phyloP scores from a whole-genome alignment of 169 alveolate species.

The Toxoplasma gondii region DNA sequence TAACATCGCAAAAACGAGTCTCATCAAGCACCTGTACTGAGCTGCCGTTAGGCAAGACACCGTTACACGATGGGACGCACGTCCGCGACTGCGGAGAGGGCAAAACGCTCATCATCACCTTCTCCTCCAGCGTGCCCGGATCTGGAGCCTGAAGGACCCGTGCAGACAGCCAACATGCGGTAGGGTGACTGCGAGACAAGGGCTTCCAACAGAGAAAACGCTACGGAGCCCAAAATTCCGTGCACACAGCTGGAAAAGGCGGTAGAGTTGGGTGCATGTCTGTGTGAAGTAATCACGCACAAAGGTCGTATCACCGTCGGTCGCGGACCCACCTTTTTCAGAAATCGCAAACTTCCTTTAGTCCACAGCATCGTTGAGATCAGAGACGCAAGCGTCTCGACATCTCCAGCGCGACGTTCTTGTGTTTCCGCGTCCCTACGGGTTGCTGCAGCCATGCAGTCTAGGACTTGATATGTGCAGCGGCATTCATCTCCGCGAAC shows the following conservation, averaged over 20 bases:
- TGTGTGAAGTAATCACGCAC: no score
- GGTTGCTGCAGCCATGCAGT: constrained; percentile 21
- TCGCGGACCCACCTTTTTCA: neutral
- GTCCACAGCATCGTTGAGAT: constrained; percentile 15
- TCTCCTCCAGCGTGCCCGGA: constrained; percentile 12
- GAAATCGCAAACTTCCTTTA: neutral
- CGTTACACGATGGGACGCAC: neutral
- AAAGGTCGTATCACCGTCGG: neutral
- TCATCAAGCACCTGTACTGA: neutral
- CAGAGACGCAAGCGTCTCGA: neutral
- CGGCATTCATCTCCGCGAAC: neutral
- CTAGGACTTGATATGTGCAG: constrained; percentile 14
- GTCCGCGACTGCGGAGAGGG: neutral
- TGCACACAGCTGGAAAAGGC: no score
- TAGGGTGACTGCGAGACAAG: no score
- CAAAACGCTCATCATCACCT: constrained; percentile 32
- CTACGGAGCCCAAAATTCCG: no score
- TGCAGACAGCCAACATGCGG: no score
- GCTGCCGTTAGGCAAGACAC: neutral
- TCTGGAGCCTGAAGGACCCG: neutral
- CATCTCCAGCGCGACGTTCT: neutral
- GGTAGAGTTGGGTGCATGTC: no score
- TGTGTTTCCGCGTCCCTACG: neutral
- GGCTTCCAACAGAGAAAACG: no score
- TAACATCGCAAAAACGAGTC: neutral